Conservation (phyloP, 805 yeast species). For the Candida ulmi region DNA sequence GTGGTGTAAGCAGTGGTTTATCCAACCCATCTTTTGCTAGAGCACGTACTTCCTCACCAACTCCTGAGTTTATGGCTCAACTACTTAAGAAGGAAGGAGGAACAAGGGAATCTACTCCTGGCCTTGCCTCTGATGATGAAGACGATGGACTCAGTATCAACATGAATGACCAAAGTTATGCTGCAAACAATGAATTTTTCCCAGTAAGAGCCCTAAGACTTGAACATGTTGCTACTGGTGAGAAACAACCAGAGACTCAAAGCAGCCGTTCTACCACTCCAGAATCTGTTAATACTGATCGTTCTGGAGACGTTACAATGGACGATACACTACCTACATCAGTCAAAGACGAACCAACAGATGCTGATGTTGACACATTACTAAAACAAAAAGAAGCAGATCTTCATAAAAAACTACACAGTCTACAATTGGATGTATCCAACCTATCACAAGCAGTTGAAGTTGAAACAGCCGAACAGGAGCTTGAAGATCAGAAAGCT, state of each 20-base stretch:
- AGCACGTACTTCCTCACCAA: conserved; percentile 26
- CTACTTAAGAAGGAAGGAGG: conserved; percentile 23
- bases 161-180: conserved; percentile 52
- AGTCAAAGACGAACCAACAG: conserved; percentile 19
- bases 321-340: conserved; percentile 4
- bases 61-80: conserved; percentile 38
- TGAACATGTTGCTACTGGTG: conserved; percentile 30
- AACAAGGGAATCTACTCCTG: conserved; percentile 20
- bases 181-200: conserved; percentile 47
- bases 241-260: too few relatives aligned
- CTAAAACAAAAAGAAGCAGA: conserved; percentile 20
- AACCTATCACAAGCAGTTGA: conserved; percentile 24
- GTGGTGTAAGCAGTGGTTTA: conserved; percentile 21
- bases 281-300: conserved; percentile 18
- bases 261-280: conserved; percentile 18
- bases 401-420: conserved; percentile 25
- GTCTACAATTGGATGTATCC: conserved; percentile 14
- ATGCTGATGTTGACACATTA: conserved; percentile 12
- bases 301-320: conserved; percentile 5
- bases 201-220: conserved; percentile 67
- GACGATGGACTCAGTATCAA: conserved; percentile 44
- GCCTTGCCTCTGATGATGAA: conserved; percentile 32
- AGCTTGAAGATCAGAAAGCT: conserved; percentile 34
- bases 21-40: conserved; percentile 11
- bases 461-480: conserved; percentile 33